Base-by-base conservation (phyloP, 2,329 filamentous ascomycete genomes). In the Aspergillus flavus region DNA sequence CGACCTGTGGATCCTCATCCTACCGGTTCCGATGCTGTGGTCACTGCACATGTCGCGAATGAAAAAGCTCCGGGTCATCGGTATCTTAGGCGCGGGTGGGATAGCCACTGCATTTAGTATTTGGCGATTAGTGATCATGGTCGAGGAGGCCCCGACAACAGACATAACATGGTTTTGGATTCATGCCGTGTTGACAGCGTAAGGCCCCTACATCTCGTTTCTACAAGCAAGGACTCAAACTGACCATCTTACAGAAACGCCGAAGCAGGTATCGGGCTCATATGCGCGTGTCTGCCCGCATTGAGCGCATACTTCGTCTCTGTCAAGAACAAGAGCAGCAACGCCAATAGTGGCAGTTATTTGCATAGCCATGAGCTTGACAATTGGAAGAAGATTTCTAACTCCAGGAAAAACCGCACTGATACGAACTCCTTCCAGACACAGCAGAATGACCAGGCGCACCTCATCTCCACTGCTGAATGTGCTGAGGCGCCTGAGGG, bases 121-220 rank as follows among this genome's bases (percentile, higher is more conserved):
- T 16, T 68, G 68, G 55, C 69, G 73, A 2, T 59, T 75, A 57
- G 61, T 71, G 19, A 69, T 73, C 43, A 71, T 75, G 55, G 52
- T 71, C 14, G 45, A 64, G 23, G 63, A 71, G n/a, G 68, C 68
- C 6, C 36, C 57, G 26, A 70, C 70, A 21, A 16, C 61, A 19
- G 68, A 74, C 56, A 56, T 64, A 59, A 75, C 72, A 4, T 64
- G 68, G 36, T 64, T 69, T 12, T 75, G 72, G 62, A 71, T 67
- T 50, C 64, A 68, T 6, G 64, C 68, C 23, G 68, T 72, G 26
- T 61, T 73, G 11, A 70, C 67, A 39, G 72, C 66, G 72, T 75
- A 69, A 52, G 67, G 55, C 7, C 4, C 5, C 4, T 26, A 3
- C 30, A 41, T 21, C 39, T 14, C 26, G 19, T 59, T 14, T 1